These are phyloP conservation scores for Cladosporium colombiae DNA, from an alignment of 2,329 filamentous ascomycete species.

Conservation along the genomic window DNA sequence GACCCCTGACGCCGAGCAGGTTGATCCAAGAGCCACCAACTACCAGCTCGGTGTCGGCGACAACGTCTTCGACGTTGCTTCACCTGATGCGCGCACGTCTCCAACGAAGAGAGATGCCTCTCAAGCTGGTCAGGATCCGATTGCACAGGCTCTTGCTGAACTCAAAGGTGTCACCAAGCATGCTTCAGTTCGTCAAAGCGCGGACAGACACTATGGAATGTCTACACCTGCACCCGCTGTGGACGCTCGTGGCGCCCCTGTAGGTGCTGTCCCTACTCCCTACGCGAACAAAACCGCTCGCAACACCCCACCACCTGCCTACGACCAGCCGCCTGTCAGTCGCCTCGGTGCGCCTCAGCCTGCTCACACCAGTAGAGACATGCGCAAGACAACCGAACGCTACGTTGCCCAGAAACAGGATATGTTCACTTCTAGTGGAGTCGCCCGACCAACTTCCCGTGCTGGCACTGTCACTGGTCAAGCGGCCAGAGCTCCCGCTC, in stretches of 20 bases:
- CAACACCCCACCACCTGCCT: slow-evolving; percentile 83
- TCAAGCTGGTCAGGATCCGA: slow-evolving; percentile 64
- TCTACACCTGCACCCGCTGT: slow-evolving; percentile 66
- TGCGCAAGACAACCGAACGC: slow-evolving; percentile 92
- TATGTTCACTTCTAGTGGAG: slow-evolving; percentile 60
- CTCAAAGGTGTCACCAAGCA: slow-evolving; percentile 86
- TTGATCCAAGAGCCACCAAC: slow-evolving; percentile 80
- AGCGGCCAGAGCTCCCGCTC: slow-evolving; percentile 30
- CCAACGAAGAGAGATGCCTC: background rate
- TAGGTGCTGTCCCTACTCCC: slow-evolving; percentile 46
- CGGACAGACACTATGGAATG: slow-evolving; percentile 92
- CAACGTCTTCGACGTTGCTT: slow-evolving; percentile 91
- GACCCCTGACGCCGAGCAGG: slow-evolving; percentile 65
- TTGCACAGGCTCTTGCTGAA: slow-evolving; percentile 88
- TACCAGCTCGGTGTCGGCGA: slow-evolving; percentile 92
- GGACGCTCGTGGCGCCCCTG: slow-evolving; percentile 41
- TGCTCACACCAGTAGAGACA: slow-evolving; percentile 87
- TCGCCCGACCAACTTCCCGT: slow-evolving; percentile 30
- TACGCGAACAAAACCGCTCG: slow-evolving; percentile 50
- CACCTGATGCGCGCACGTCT: slow-evolving; percentile 58
- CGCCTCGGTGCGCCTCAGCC: slow-evolving; percentile 85
- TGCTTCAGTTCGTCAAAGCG: slow-evolving; percentile 80
- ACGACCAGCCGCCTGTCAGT: slow-evolving; percentile 72
- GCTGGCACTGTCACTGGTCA: slow-evolving; percentile 31
- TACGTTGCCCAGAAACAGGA: slow-evolving; percentile 80